Percentiles rank a stretch among this genome's conserved stretches.
These are phyloP conservation scores for Chrysosporium queenslandicum DNA, from an alignment of 2,329 filamentous ascomycete species.

Conservation along the genomic window DNA sequence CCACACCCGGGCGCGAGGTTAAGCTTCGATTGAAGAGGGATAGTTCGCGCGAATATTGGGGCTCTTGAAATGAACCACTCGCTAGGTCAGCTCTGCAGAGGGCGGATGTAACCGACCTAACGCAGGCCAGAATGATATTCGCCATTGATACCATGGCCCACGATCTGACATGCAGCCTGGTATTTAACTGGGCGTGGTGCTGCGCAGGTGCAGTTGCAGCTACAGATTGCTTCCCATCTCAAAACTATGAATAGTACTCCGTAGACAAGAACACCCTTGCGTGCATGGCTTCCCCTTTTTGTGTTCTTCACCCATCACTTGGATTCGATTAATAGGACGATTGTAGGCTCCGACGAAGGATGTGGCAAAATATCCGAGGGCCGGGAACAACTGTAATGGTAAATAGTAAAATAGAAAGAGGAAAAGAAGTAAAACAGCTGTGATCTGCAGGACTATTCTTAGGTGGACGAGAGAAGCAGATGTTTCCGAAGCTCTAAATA, in stretches of 20 bases:
- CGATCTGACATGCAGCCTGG: too few species aligned
- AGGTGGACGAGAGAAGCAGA: neutral
- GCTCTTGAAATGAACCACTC: neutral
- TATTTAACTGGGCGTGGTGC: too few species aligned
- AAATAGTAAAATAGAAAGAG: neutral
- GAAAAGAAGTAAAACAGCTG: neutral
- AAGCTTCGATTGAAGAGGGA: neutral
- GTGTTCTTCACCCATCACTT: too few species aligned
- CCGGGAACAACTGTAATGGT: neutral
- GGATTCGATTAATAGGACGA: too few species aligned
- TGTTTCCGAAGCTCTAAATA: constrained; percentile 2
- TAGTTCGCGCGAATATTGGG: neutral
- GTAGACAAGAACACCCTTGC: too few species aligned
- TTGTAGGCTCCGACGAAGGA: too few species aligned
- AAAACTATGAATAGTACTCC: too few species aligned
- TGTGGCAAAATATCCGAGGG: too few species aligned
- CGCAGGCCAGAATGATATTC: neutral
- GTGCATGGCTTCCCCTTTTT: too few species aligned
- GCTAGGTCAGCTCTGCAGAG: neutral
- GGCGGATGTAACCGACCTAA: neutral
- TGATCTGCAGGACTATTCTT: constrained; percentile 6
- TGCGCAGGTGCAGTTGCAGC: too few species aligned
- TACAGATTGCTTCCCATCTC: too few species aligned
- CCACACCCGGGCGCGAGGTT: neutral
- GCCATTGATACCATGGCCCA: too few species aligned